Conservation (phyloP, 306 rosid genomes). For the Quercus robur region DNA sequence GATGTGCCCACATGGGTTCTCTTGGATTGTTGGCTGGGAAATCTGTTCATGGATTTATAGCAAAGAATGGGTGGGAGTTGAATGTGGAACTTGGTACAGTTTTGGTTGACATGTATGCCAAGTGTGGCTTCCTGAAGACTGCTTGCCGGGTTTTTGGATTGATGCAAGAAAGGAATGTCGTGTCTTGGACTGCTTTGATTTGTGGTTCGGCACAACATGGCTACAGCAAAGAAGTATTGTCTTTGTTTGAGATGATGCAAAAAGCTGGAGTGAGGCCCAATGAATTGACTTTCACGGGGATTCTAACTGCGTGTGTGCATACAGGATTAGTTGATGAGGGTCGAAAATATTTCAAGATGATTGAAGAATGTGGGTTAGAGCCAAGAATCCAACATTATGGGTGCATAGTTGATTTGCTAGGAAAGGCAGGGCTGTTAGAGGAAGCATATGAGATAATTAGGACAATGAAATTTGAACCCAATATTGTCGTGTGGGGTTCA, state of each 20-base stretch:
- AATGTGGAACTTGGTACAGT: slow-evolving; percentile 49
- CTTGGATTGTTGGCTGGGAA: slow-evolving; percentile 50
- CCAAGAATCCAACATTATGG: slow-evolving; percentile 58
- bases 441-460: slow-evolving; percentile 54
- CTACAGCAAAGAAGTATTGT: slow-evolving; percentile 35
- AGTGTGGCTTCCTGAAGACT: slow-evolving; percentile 44
- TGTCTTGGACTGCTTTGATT: slow-evolving; percentile 54
- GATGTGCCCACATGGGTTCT: slow-evolving; percentile 49
- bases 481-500: slow-evolving; percentile 44
- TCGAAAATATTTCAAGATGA: slow-evolving; percentile 48
- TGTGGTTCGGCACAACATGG: slow-evolving; percentile 52
- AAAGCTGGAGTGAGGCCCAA: slow-evolving; percentile 45
- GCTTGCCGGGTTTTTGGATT: slow-evolving; percentile 45
- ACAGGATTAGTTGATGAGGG: slow-evolving; percentile 52
- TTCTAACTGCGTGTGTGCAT: slow-evolving; percentile 59
- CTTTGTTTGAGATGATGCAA: slow-evolving; percentile 50
- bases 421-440: slow-evolving; percentile 52
- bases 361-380: slow-evolving; percentile 44
- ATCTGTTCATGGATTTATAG: slow-evolving; percentile 59
- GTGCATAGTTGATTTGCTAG: slow-evolving; percentile 56
- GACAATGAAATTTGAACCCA: slow-evolving; percentile 49
- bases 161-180: slow-evolving; percentile 42
- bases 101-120: slow-evolving; percentile 58
- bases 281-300: slow-evolving; percentile 58
- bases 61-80: slow-evolving; percentile 52